phyloP scores from a whole-genome alignment of 331 rosid genomes.

The Saraca asoca region DNA sequence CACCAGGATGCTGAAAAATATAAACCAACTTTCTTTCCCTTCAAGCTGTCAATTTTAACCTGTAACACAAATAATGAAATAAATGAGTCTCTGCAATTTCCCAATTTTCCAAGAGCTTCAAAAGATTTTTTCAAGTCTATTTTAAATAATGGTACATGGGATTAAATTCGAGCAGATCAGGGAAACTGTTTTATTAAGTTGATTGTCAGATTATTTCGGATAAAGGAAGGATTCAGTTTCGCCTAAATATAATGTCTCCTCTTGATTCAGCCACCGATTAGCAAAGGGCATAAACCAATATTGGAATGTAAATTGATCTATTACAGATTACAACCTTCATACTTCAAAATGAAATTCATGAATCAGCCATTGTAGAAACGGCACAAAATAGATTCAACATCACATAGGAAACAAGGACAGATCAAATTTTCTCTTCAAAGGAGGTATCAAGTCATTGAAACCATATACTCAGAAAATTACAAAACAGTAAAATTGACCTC shows the following conservation, averaged over 20 bases:
- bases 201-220: no score
- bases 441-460: neutral
- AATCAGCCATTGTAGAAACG: neutral
- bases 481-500: no score
- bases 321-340: neutral
- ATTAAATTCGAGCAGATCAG: no score
- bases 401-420: neutral
- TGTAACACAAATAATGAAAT: slow-evolving; percentile 32
- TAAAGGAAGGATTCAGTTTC: no score
- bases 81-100: slow-evolving; percentile 21
- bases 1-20: slow-evolving; percentile 84
- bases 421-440: no score
- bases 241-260: no score
- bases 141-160: no score
- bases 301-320: neutral
- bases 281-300: no score
- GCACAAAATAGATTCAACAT: neutral
- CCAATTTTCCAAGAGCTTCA: neutral
- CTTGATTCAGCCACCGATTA: neutral
- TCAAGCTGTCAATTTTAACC: slow-evolving; percentile 64
- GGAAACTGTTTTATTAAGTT: no score
- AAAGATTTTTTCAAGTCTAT: no score
- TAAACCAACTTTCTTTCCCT: slow-evolving; percentile 60
- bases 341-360: neutral
- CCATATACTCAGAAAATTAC: no score